Conservation (phyloP, 2,329 filamentous ascomycete genomes). For the Aureobasidium sp. region DNA sequence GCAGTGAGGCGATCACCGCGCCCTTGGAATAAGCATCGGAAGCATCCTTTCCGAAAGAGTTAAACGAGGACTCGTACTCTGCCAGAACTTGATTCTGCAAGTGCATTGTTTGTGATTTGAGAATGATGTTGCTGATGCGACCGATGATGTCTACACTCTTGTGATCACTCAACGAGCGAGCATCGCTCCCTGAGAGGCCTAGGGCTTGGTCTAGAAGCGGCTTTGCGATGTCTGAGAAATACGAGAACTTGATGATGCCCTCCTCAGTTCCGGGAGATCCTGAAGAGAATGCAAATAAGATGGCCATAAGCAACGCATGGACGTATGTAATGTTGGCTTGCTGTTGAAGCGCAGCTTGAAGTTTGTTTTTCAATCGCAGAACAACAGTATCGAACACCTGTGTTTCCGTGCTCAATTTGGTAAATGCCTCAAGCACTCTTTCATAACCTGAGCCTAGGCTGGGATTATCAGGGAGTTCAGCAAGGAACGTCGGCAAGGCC, state of each 20-base stretch:
- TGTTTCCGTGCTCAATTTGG: slow-evolving; percentile 56
- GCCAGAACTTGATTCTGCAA: slow-evolving; percentile 43
- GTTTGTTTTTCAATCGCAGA: slow-evolving; percentile 56
- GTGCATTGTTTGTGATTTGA: slow-evolving; percentile 45
- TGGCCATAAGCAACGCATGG: slow-evolving; percentile 52
- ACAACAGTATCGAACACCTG: slow-evolving; percentile 59
- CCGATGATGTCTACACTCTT: slow-evolving; percentile 53
- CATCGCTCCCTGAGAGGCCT: slow-evolving; percentile 28
- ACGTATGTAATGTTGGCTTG: slow-evolving; percentile 48
- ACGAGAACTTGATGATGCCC: slow-evolving; percentile 31
- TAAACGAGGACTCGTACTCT: slow-evolving; percentile 16
- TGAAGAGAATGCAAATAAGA: slow-evolving; percentile 55
- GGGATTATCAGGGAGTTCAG: slow-evolving; percentile 52
- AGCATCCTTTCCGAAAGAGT: slow-evolving; percentile 8
- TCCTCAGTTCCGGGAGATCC: slow-evolving; percentile 42
- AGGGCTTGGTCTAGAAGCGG: slow-evolving; percentile 36
- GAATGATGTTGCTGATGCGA: slow-evolving; percentile 52
- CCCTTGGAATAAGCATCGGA: slow-evolving; percentile 9
- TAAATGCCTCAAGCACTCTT: slow-evolving; percentile 56
- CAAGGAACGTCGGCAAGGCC: slow-evolving; percentile 60
- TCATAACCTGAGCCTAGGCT: slow-evolving; percentile 45
- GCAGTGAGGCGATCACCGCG: slow-evolving; percentile 49
- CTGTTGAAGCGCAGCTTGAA: slow-evolving; percentile 50
- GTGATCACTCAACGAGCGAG: slow-evolving; percentile 38
- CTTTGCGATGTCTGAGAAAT: slow-evolving; percentile 42